A percentile compares a stretch with the other conserved stretches of the same genome.
phyloP scores from a whole-genome alignment of 108 stramenopile species.

The Nitzschia sp. region DNA sequence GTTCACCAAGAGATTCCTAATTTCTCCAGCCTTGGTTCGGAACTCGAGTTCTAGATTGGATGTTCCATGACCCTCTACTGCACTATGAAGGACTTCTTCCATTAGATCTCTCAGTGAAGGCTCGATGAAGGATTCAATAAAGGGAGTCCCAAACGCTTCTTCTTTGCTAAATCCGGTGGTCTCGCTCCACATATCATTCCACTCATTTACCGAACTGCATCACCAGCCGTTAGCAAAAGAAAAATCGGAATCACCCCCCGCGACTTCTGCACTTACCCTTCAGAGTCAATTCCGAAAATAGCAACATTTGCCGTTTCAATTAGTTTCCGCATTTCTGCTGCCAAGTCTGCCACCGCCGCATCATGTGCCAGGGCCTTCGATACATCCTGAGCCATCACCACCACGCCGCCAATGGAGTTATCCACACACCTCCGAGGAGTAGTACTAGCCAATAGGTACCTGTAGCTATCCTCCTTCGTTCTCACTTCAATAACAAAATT shows the following conservation, averaged over 20 bases:
- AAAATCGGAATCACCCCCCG: neutral
- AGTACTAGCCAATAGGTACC: slow-evolving; percentile 54
- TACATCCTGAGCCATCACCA: slow-evolving; percentile 62
- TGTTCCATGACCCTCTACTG: slow-evolving; percentile 60
- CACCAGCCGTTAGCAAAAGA: neutral
- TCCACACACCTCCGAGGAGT: slow-evolving; percentile 38
- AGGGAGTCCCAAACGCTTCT: slow-evolving; percentile 55
- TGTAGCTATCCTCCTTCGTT: slow-evolving; percentile 39
- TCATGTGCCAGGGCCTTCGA: slow-evolving; percentile 54
- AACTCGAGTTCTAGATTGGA: slow-evolving; percentile 71
- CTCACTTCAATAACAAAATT: slow-evolving; percentile 57
- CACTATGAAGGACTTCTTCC: slow-evolving; percentile 54
- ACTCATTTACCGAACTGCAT: slow-evolving; percentile 50
- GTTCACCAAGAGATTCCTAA: slow-evolving; percentile 62
- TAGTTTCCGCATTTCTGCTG: slow-evolving; percentile 47
- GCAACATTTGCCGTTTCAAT: slow-evolving; percentile 77
- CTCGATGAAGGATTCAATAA: slow-evolving; percentile 54
- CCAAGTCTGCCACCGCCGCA: slow-evolving; percentile 41
- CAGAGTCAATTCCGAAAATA: slow-evolving; percentile 67
- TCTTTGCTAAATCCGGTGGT: slow-evolving; percentile 64
- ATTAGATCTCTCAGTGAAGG: slow-evolving; percentile 40
- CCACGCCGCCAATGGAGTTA: slow-evolving; percentile 45
- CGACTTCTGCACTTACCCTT: slow-evolving; percentile 48
- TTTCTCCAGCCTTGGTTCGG: slow-evolving; percentile 42
- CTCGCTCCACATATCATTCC: slow-evolving; percentile 69